Evolutionary conservation across 1,139 yeast species (phyloP).

Genomic region (Yamadazyma sp.): DNA sequence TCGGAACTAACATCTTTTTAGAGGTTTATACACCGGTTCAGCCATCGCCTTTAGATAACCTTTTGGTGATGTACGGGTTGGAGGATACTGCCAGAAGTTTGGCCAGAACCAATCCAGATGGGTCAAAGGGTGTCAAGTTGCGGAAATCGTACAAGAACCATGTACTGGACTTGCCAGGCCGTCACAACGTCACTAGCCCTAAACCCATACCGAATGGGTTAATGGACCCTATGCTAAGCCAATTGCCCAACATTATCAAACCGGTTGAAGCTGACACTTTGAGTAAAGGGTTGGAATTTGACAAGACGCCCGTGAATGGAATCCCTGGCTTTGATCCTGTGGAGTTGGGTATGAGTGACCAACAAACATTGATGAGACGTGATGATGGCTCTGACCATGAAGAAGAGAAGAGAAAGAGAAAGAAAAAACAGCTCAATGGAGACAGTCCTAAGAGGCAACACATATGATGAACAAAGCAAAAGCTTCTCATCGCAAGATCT

Average conservation of each 20-base stretch:
- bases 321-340: constrained; percentile 77
- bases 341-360: constrained; percentile 64
- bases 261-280: constrained; percentile 53
- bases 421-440: constrained; percentile 31
- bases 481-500: not conserved
- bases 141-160: constrained; percentile 94
- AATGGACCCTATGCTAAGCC: constrained; percentile 46
- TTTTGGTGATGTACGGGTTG: constrained; percentile 67
- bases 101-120: constrained; percentile 86
- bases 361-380: constrained; percentile 43
- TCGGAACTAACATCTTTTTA: constrained; percentile 11
- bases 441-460: constrained; percentile 42
- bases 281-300: constrained; percentile 56
- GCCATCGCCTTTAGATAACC: constrained; percentile 75
- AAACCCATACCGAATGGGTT: constrained; percentile 56
- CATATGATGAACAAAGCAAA: constrained; percentile 19
- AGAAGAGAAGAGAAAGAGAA: constrained; percentile 35
- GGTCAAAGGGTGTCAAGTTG: constrained; percentile 85
- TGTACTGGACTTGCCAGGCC: constrained; percentile 82
- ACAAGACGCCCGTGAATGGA: constrained; percentile 68
- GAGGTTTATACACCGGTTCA: constrained; percentile 14
- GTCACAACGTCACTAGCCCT: constrained; percentile 60
- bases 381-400: constrained; percentile 43
- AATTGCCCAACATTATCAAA: constrained; percentile 44
- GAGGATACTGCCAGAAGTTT: constrained; percentile 71